These are phyloP conservation scores for Meripilus lineatus DNA, from an alignment of 1,284 basidiomycete genomes.

Conservation along the genomic window DNA sequence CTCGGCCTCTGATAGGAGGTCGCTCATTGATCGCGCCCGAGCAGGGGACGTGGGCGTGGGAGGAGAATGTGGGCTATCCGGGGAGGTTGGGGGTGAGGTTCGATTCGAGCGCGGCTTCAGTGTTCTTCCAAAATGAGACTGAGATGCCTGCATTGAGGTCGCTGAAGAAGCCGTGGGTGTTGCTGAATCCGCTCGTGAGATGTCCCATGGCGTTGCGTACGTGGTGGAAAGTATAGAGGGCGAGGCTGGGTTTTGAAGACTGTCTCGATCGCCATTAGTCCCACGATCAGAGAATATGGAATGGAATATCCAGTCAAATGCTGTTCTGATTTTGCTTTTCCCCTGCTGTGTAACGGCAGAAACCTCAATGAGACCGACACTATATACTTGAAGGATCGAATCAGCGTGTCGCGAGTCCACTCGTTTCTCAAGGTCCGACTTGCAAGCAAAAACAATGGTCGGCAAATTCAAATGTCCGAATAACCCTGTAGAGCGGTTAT, in stretches of 20 bases:
- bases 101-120: too few species aligned
- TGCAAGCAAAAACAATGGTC: slow-evolving; percentile 69
- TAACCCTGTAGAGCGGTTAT: slow-evolving; percentile 37
- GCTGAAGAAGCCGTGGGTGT: slow-evolving; percentile 47
- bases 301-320: slow-evolving; percentile 63
- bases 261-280: not conserved
- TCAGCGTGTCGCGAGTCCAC: slow-evolving; percentile 53
- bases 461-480: slow-evolving; percentile 53
- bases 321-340: slow-evolving; percentile 57
- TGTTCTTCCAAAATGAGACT: not conserved
- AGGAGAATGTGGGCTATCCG: slow-evolving; percentile 11
- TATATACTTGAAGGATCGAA: slow-evolving; percentile 45
- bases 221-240: slow-evolving; percentile 48
- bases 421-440: slow-evolving; percentile 55
- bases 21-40: slow-evolving; percentile 50
- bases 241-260: slow-evolving; percentile 45
- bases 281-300: slow-evolving; percentile 27
- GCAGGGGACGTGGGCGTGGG: slow-evolving; percentile 38
- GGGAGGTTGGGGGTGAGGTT: not conserved
- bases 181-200: slow-evolving; percentile 39
- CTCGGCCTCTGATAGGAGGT: slow-evolving; percentile 48
- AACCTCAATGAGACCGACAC: slow-evolving; percentile 69
- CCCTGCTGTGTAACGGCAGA: slow-evolving; percentile 44
- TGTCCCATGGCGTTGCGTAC: slow-evolving; percentile 45
- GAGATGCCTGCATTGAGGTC: not conserved